Conservation (phyloP, 169 alveolate genomes). For the Plasmodium cynomolgi region DNA sequence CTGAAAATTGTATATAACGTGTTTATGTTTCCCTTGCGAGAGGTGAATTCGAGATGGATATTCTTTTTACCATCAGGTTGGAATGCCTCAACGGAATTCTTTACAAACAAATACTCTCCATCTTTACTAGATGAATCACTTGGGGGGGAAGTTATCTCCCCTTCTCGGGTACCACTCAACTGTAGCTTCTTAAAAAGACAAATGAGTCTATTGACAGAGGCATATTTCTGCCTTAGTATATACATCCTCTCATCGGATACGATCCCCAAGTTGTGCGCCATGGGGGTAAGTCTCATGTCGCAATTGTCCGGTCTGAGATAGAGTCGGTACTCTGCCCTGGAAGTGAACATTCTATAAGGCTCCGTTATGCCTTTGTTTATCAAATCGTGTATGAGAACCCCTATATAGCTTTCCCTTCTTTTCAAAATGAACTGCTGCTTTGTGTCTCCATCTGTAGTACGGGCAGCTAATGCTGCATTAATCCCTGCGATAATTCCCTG, state of each 20-base stretch:
- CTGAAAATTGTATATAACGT: constrained; percentile 32
- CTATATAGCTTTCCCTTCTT: constrained; percentile 89
- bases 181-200: constrained; percentile 23
- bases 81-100: background rate
- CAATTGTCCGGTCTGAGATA: constrained; percentile 88
- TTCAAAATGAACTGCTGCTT: constrained; percentile 75
- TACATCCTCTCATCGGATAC: constrained; percentile 78
- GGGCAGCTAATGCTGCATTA: constrained; percentile 89
- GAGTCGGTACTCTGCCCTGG: constrained; percentile 91
- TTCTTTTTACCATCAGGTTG: background rate
- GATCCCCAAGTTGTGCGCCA: constrained; percentile 86
- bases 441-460: background rate
- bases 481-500: constrained; percentile 94
- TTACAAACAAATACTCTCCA: background rate
- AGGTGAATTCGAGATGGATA: background rate
- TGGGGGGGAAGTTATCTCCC: background rate
- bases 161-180: background rate
- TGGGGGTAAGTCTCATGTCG: constrained; percentile 87
- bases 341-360: constrained; percentile 93
- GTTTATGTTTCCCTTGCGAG: constrained; percentile 3
- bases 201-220: constrained; percentile 37
- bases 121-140: background rate
- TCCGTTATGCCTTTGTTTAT: constrained; percentile 90
- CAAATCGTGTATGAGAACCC: constrained; percentile 92
- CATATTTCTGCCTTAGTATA: constrained; percentile 76